phyloP scores from a whole-genome alignment of 768 basidiomycete genomes.

The Arthromyces matolae region DNA sequence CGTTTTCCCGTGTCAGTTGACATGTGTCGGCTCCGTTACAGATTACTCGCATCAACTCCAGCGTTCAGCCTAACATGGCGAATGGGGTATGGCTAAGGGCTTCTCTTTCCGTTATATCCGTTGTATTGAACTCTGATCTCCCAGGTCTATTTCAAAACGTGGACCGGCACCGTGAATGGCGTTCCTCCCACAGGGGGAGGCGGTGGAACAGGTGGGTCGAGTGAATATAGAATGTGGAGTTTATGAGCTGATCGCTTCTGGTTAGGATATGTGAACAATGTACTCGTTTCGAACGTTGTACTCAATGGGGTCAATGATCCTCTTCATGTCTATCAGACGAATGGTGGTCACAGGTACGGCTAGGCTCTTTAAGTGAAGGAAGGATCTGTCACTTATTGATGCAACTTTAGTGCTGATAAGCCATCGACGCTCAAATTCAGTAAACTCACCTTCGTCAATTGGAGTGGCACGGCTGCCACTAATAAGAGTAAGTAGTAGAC shows the following conservation, averaged over 20 bases:
- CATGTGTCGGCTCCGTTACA: constrained; percentile 12
- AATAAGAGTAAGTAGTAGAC: constrained; percentile 34
- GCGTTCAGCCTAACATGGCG: constrained; percentile 53
- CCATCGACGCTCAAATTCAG: constrained; percentile 47
- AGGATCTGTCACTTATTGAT: not conserved
- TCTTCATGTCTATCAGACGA: constrained; percentile 50
- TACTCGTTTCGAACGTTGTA: constrained; percentile 38
- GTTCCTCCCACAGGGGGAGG: constrained; percentile 55
- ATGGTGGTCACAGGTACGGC: constrained; percentile 41
- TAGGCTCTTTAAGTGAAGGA: not conserved
- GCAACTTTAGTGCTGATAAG: constrained; percentile 38
- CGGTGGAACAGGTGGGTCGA: constrained; percentile 43
- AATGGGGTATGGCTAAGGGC: constrained; percentile 37
- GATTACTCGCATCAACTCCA: constrained; percentile 45
- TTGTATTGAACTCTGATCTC: constrained; percentile 2
- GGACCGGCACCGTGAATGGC: constrained; percentile 49
- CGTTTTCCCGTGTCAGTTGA: not conserved
- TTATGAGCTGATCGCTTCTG: not conserved
- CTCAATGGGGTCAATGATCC: constrained; percentile 46
- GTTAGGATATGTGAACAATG: constrained; percentile 42
- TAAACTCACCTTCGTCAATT: constrained; percentile 42
- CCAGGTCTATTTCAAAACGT: constrained; percentile 60
- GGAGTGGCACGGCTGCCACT: constrained; percentile 42
- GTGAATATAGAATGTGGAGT: not conserved
- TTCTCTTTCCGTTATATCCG: not conserved